These are phyloP conservation scores for Hymenoscyphus occultus DNA, from an alignment of 2,329 filamentous ascomycete species.

Conservation along the genomic window DNA sequence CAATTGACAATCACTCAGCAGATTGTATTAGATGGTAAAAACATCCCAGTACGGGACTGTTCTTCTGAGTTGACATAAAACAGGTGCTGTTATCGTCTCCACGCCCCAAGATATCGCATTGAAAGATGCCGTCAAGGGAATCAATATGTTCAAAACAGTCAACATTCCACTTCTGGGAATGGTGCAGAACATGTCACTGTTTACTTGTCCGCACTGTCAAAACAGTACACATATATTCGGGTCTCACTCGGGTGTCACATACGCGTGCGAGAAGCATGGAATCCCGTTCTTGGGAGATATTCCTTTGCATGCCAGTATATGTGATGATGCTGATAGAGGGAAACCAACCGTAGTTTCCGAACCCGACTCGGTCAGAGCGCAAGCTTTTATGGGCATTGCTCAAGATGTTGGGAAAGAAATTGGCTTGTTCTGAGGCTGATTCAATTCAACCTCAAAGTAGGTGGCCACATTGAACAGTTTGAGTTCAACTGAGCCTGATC, in stretches of 20 bases:
- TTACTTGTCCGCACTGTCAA: conserved; percentile 74
- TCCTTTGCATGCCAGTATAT: conserved; percentile 81
- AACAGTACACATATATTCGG: conserved; percentile 76
- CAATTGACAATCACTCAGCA: conserved; percentile 97
- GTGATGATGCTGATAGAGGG: conserved; percentile 80
- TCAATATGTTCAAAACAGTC: conserved; percentile 89
- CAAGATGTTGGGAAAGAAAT: conserved; percentile 43
- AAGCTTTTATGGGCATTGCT: conserved; percentile 71
- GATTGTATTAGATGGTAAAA: conserved; percentile 75
- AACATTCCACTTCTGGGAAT: conserved; percentile 73
- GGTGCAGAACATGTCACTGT: conserved; percentile 89
- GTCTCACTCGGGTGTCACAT: conserved; percentile 58
- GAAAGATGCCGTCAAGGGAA: conserved; percentile 86
- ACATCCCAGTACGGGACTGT: conserved; percentile 6
- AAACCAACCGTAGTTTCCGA: conserved; percentile 89
- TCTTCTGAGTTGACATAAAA: conserved; percentile 11
- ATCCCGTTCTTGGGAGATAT: conserved; percentile 86
- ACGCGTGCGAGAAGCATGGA: conserved; percentile 67
- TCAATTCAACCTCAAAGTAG: not conserved
- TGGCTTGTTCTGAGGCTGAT: conserved; percentile 23
- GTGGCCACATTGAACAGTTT: not conserved
- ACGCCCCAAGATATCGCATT: conserved; percentile 92
- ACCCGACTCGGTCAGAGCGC: conserved; percentile 69
- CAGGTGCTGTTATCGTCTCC: conserved; percentile 79
- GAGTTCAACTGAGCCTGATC: no score